Evolutionary conservation across 257 asterid species (phyloP).

Genomic region (Capsicum pubescens): DNA sequence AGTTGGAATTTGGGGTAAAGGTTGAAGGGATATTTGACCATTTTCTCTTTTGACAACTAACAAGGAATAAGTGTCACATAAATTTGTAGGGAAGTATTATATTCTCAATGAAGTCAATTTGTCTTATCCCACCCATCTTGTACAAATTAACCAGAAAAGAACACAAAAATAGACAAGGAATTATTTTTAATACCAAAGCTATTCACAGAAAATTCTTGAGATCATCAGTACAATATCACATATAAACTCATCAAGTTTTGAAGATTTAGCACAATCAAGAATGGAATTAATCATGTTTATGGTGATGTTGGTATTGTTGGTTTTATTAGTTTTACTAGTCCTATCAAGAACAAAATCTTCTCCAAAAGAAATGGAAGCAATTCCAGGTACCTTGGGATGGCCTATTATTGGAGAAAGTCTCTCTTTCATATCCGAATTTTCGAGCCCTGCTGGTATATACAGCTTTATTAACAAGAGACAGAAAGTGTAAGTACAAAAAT

Average conservation of each 20-base stretch:
- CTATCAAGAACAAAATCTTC: slow-evolving; percentile 52
- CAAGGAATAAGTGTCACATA: background rate
- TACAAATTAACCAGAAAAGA: background rate
- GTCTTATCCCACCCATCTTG: background rate
- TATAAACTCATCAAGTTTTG: slow-evolving; percentile 2
- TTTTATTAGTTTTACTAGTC: slow-evolving; percentile 19
- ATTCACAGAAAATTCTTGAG: slow-evolving; percentile 23
- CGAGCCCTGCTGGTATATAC: slow-evolving; percentile 68
- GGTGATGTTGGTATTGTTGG: background rate
- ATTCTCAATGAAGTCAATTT: slow-evolving; percentile 1
- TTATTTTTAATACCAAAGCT: background rate
- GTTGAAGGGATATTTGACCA: too few relatives aligned
- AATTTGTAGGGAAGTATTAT: background rate
- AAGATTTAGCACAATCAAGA: background rate
- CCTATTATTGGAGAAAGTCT: slow-evolving; percentile 83
- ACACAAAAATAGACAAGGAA: background rate
- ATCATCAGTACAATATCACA: slow-evolving; percentile 7
- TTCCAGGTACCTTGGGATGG: slow-evolving; percentile 88
- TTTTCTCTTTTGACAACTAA: background rate
- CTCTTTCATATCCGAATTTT: slow-evolving; percentile 67
- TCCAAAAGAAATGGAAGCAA: slow-evolving; percentile 60
- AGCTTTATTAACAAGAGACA: slow-evolving; percentile 84
- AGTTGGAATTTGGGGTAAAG: too few relatives aligned
- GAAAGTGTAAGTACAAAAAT: slow-evolving; percentile 45
- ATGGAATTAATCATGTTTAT: slow-evolving; percentile 34